Base-by-base conservation (phyloP, 306 rosid species). In the Pyrus communis region DNA sequence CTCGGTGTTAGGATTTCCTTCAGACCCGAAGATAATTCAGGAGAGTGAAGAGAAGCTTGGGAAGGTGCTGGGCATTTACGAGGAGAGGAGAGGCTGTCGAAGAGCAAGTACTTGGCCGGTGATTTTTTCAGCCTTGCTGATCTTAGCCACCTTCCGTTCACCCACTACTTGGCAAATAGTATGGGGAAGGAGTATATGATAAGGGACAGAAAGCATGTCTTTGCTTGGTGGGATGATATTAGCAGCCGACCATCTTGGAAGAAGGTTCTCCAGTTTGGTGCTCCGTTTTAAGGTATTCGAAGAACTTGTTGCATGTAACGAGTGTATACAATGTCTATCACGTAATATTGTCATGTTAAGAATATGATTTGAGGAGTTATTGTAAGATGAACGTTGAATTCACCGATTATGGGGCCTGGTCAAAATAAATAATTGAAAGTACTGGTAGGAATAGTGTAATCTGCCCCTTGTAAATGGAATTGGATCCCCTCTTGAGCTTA, bases 71-170 rank as follows among this genome's bases (percentile, higher is more conserved):
- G 28, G 84, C 75, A 69, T 90, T 31, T 90, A 90, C 73, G 89
- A 90, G 68, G 85, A 87, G 89, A 90, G 68, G 85, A 87, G 64
- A 82, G 90, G 83, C 80, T 86, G 0, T 90, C 89, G 2, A 71
- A 84, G 70, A 82, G 38, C 75, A 86, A 87, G 77, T 87, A 90
- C 73, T 74, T 87, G 65, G 87, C 82, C 66, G 94, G 94, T 1
- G 90, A 87, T 40, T 81, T 81, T 59, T 86, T 84, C 54, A 90
- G 89, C 78, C 79, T 86, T 71, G 87, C 85, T 79, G 89, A 88
- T 65, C 70, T 88, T 7, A 85, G 91, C 60, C 86, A 82, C 82
- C 61, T 87, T 67, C 94, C 94, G 0, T 77, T 80, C 14, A 11
- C 28, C 7, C 77, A 87, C 21, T 85, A 85, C 69, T 27, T 89